A percentile compares a stretch with the other conserved stretches of the same genome.
Evolutionary conservation across 192 early-diverging fungal genomes (phyloP).

Genomic region (Mortierella claussenii): DNA sequence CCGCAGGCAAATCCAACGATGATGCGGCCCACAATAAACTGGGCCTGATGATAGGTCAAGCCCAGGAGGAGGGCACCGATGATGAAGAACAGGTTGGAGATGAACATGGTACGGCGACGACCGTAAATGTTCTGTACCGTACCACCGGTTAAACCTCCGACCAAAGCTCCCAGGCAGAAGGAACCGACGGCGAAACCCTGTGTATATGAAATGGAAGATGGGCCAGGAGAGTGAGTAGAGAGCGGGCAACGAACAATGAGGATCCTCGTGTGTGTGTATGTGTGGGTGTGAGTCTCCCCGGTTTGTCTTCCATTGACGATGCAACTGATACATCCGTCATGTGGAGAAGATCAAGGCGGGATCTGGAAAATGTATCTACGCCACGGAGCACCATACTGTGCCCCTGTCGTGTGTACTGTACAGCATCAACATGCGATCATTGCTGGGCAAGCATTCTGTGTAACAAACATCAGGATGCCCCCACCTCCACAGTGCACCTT

Average conservation of each 20-base stretch:
- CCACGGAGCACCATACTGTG: no score
- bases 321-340: no score
- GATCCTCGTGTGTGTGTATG: no score
- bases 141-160: slow-evolving; percentile 66
- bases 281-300: no score
- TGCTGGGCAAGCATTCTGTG: background rate
- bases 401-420: no score
- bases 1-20: slow-evolving; percentile 80
- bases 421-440: background rate
- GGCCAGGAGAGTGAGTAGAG: no score
- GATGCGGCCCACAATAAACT: slow-evolving; percentile 80
- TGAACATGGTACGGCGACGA: slow-evolving; percentile 67
- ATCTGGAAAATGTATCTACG: no score
- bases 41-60: slow-evolving; percentile 65
- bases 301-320: no score
- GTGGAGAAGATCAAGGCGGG: no score
- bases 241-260: no score
- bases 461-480: no score
- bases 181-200: slow-evolving; percentile 61
- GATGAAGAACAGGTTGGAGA: slow-evolving; percentile 75
- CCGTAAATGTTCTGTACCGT: slow-evolving; percentile 62
- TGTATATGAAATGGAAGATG: background rate
- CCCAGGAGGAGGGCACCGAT: slow-evolving; percentile 72
- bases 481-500: no score
- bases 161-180: slow-evolving; percentile 65